A percentile compares a stretch with the other conserved stretches of the same genome.
phyloP scores from a whole-genome alignment of 140 eudicot species.

The Cichorium intybus region DNA sequence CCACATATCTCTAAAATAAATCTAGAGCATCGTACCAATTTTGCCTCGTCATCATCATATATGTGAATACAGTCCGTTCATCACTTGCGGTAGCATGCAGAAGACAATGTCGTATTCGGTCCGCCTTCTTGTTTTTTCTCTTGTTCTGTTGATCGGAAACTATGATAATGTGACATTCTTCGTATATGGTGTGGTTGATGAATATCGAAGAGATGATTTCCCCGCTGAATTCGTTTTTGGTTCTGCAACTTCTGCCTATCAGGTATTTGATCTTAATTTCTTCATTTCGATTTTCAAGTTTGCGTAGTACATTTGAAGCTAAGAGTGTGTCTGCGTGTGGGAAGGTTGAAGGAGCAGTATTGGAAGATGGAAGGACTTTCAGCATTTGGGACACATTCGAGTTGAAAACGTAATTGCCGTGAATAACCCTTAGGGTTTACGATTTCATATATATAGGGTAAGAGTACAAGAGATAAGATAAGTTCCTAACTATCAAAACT shows the following conservation, averaged over 20 bases:
- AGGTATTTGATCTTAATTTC: neutral
- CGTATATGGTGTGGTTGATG: neutral
- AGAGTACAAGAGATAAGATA: too few species aligned
- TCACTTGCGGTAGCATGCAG: neutral
- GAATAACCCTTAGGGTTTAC: too few species aligned
- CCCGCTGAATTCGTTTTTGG: neutral
- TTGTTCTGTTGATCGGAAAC: neutral
- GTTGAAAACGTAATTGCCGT: too few species aligned
- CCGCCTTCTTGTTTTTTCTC: neutral
- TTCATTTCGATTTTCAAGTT: neutral
- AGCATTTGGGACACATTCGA: neutral
- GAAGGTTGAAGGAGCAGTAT: neutral
- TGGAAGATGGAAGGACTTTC: neutral
- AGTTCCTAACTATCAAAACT: too few species aligned
- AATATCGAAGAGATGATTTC: neutral
- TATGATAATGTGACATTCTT: neutral
- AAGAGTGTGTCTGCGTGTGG: neutral
- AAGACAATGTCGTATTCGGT: neutral
- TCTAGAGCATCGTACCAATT: too few species aligned
- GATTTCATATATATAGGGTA: too few species aligned
- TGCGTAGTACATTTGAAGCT: neutral
- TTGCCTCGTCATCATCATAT: neutral
- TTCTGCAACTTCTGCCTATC: neutral
- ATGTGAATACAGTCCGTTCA: neutral
- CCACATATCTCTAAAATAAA: too few species aligned